A percentile compares a stretch with the other conserved stretches of the same genome.
phyloP scores from a whole-genome alignment of 2,329 filamentous ascomycete genomes.

The Cladosporium colombiae region DNA sequence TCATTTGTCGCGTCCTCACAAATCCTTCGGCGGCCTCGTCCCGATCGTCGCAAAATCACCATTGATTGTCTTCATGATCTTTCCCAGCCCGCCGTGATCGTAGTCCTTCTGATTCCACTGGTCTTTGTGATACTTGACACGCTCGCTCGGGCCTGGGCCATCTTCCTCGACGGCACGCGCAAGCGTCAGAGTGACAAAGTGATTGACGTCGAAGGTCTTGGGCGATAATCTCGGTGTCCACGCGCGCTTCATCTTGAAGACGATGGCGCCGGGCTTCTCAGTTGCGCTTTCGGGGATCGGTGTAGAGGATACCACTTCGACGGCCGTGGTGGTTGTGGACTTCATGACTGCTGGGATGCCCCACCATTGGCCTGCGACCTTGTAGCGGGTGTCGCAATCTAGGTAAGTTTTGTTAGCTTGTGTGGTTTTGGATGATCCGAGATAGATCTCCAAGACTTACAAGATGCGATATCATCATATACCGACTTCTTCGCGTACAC shows the following conservation, averaged over 20 bases:
- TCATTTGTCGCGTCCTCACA: slow-evolving; percentile 23
- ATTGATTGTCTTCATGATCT: slow-evolving; percentile 52
- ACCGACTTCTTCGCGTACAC: slow-evolving; percentile 51
- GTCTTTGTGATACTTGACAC: slow-evolving; percentile 52
- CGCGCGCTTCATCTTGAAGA: slow-evolving; percentile 52
- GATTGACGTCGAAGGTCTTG: slow-evolving; percentile 41
- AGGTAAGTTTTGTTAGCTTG: slow-evolving; percentile 23
- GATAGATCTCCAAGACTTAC: background rate
- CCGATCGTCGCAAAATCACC: slow-evolving; percentile 50
- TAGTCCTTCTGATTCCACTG: slow-evolving; percentile 55
- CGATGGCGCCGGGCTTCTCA: slow-evolving; percentile 41
- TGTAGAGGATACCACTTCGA: slow-evolving; percentile 24
- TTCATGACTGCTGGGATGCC: slow-evolving; percentile 34
- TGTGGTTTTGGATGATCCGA: background rate
- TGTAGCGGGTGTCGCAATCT: slow-evolving; percentile 49
- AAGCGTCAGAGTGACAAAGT: slow-evolving; percentile 44
- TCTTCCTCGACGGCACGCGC: slow-evolving; percentile 24
- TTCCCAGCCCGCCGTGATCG: slow-evolving; percentile 49
- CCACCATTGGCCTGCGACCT: slow-evolving; percentile 56
- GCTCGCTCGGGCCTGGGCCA: slow-evolving; percentile 37
- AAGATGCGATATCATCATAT: slow-evolving; percentile 49
- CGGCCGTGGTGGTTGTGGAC: slow-evolving; percentile 20
- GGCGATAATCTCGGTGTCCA: slow-evolving; percentile 44
- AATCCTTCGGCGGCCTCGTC: slow-evolving; percentile 40
- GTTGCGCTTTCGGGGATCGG: slow-evolving; percentile 48